Base-by-base conservation (phyloP, 306 rosid genomes). In the Begonia peltatifolia region DNA sequence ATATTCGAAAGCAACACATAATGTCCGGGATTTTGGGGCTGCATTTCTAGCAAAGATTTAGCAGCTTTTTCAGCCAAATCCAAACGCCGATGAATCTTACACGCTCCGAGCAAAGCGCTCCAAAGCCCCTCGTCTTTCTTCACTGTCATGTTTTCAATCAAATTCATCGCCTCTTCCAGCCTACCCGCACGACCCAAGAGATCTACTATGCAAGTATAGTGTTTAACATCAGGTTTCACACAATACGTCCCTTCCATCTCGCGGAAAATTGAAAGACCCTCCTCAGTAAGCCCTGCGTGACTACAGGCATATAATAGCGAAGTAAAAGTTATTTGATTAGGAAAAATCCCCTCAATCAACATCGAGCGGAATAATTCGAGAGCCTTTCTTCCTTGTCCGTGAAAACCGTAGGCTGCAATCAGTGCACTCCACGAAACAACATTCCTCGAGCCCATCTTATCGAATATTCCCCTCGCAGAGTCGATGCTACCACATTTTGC, bases 301-400 rank as follows among this genome's bases (percentile, higher is more conserved):
- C 96, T 78, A 60, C 94, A 87, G 44, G 90, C 96, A 78, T 78
- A 70, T n/a, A 87, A 64, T 17, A 87, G 71, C 11, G 96, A 87
- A 11, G 74, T 71, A 68, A 83, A 83, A 41, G 94, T 76, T 54
- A 80, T 54, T 13, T 74, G 68, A 52, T 78, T 83, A 0, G 96
- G 94, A 2, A 55, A 74, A 52, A 76, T 66, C 41, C 70, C 71
- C 38, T 69, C 56, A 23, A 64, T 53, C 68, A 76, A 55, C 96
- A 83, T 87, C 81, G 59, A 65, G 12, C 65, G 58, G 64, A 83
- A 76, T 38, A 74, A 47, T 42, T 72, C 83, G 49, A 80, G 57
- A 53, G 94, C 94, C 57, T 76, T 72, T 52, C 63, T 73, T 42
- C 90, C 96, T 11, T 64, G 72, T 14, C 90, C 89, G 46, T 83